Conservation (phyloP, 805 yeast genomes). For the Tetrapisispora fleetii region DNA sequence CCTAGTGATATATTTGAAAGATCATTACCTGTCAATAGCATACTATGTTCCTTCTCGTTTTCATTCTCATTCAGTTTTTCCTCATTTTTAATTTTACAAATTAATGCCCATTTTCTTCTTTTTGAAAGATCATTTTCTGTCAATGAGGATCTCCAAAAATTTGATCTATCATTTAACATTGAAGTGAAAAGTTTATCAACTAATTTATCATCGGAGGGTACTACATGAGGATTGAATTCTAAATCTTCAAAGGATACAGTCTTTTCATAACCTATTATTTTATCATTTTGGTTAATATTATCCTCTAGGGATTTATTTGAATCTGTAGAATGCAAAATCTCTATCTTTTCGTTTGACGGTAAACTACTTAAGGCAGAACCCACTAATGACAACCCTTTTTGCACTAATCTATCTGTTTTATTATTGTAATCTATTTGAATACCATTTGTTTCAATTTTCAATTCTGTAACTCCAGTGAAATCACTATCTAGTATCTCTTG, state of each 20-base stretch:
- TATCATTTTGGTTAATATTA: neutral
- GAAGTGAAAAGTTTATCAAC: conserved; percentile 16
- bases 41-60: neutral
- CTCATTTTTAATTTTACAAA: conserved; percentile 16
- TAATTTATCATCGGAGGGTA: conserved; percentile 14
- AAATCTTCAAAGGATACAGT: neutral
- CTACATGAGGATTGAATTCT: conserved; percentile 6
- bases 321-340: neutral
- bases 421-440: neutral
- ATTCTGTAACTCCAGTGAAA: neutral
- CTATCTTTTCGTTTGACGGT: neutral
- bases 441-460: neutral
- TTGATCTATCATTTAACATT: conserved; percentile 16
- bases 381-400: conserved; percentile 14
- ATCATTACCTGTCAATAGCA: neutral
- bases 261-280: neutral
- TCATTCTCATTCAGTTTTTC: conserved; percentile 1
- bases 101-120: conserved; percentile 25
- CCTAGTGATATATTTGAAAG: neutral
- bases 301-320: neutral
- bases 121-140: conserved; percentile 15
- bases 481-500: neutral
- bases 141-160: conserved; percentile 23
- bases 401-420: conserved; percentile 5
- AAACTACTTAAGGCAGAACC: conserved; percentile 9